phyloP scores from a whole-genome alignment of 306 rosid genomes.

The Dicorynia guianensis region DNA sequence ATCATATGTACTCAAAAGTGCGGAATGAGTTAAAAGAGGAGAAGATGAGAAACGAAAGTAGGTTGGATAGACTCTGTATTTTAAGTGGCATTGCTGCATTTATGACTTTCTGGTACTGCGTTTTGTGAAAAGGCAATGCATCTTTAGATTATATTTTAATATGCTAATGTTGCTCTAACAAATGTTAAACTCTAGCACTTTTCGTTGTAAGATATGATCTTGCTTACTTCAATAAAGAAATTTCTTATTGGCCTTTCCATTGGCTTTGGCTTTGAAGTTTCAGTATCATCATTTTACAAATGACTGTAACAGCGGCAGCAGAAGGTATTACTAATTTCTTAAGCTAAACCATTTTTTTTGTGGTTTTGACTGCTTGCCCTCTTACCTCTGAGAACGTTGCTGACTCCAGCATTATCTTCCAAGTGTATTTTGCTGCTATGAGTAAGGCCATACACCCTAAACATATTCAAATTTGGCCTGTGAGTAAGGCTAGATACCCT shows the following conservation, averaged over 20 bases:
- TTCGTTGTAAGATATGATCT: constrained; percentile 43
- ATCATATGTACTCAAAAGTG: constrained; percentile 71
- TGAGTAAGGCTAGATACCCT: not conserved
- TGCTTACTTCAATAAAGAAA: constrained; percentile 32
- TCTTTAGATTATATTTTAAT: constrained; percentile 34
- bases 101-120: constrained; percentile 54
- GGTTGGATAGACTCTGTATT: constrained; percentile 60
- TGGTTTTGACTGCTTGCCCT: not conserved
- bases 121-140: constrained; percentile 52
- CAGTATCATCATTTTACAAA: not conserved
- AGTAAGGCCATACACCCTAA: not conserved
- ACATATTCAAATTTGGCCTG: too few relatives aligned
- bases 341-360: not conserved
- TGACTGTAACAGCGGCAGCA: not conserved
- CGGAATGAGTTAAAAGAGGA: constrained; percentile 82
- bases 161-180: constrained; percentile 37
- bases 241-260: constrained; percentile 2
- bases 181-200: constrained; percentile 27
- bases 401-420: too few relatives aligned
- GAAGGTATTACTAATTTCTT: not conserved
- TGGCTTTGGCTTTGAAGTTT: constrained; percentile 15
- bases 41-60: constrained; percentile 82
- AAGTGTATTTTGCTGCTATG: not conserved
- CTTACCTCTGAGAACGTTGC: too few relatives aligned
- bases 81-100: constrained; percentile 52